A percentile compares a stretch with the other conserved stretches of the same genome.
These are phyloP conservation scores for Bassia scoparia DNA, from an alignment of 148 eudicot genomes.

Conservation along the genomic window DNA sequence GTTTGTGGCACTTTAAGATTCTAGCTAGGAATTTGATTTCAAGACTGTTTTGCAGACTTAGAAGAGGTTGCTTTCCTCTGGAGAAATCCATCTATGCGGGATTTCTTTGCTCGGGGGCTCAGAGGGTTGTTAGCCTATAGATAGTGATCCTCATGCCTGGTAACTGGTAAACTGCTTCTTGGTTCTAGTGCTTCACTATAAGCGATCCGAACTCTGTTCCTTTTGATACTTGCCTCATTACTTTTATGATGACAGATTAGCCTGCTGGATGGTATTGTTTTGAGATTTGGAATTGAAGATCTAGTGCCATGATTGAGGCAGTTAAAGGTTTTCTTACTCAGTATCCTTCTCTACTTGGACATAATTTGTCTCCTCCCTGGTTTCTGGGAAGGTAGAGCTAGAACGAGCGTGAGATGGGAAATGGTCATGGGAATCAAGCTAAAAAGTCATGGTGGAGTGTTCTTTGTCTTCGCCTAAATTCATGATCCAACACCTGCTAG, in stretches of 20 bases:
- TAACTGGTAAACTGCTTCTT: conserved; percentile 77
- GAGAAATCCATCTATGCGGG: conserved; percentile 70
- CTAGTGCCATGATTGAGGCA: conserved; percentile 90
- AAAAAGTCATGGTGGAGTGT: conserved; percentile 88
- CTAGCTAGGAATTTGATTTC: not conserved
- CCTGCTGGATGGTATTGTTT: conserved; percentile 82
- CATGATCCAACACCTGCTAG: conserved; percentile 54
- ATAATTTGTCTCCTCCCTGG: conserved; percentile 55
- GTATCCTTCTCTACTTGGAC: conserved; percentile 77
- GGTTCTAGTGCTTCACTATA: conserved; percentile 16
- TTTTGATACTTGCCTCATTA: not conserved
- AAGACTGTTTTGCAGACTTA: conserved; percentile 47
- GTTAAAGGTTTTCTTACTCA: conserved; percentile 93
- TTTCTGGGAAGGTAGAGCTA: conserved; percentile 36
- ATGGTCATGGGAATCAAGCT: conserved; percentile 27
- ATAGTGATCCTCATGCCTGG: conserved; percentile 81
- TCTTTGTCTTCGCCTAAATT: conserved; percentile 77
- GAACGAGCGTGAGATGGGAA: conserved; percentile 36
- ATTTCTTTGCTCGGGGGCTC: conserved; percentile 70
- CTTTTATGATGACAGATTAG: conserved; percentile 53
- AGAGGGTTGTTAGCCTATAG: conserved; percentile 81
- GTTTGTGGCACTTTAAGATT: not conserved
- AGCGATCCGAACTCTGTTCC: not conserved
- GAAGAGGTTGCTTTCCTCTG: conserved; percentile 80
- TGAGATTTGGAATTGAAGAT: conserved; percentile 70